Evolutionary conservation across 257 asterid genomes (phyloP).

Genomic region (Verbascum thapsus): DNA sequence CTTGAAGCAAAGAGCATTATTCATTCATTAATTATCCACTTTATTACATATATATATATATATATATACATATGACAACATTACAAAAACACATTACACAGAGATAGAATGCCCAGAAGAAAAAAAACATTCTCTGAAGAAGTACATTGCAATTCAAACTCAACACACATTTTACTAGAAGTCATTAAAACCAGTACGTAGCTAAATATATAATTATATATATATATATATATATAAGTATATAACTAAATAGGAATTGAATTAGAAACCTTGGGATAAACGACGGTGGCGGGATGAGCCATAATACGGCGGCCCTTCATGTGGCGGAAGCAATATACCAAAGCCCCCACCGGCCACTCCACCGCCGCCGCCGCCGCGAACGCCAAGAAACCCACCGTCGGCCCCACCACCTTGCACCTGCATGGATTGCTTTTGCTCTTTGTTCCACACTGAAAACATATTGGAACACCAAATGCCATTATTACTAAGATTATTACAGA

Average conservation of each 20-base stretch:
- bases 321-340: constrained; percentile 76
- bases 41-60: too few species aligned
- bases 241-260: constrained; percentile 53
- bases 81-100: too few species aligned
- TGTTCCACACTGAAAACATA: constrained; percentile 71
- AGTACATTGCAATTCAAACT: too few species aligned
- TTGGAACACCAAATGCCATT: constrained; percentile 42
- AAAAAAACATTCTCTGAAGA: too few species aligned
- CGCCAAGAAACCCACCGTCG: constrained; percentile 81
- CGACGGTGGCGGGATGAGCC: constrained; percentile 80
- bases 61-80: too few species aligned
- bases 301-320: constrained; percentile 81
- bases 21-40: too few species aligned
- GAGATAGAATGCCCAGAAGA: too few species aligned
- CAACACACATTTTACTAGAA: too few species aligned
- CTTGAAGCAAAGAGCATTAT: too few species aligned
- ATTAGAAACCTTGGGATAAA: constrained; percentile 54
- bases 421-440: constrained; percentile 62
- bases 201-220: too few species aligned
- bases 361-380: constrained; percentile 72
- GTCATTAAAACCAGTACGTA: too few species aligned
- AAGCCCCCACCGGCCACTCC: constrained; percentile 91
- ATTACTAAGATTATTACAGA: too few species aligned
- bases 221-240: neutral
- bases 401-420: constrained; percentile 87